Conservation (phyloP, 345 rosid species). For the Murraya paniculata region DNA sequence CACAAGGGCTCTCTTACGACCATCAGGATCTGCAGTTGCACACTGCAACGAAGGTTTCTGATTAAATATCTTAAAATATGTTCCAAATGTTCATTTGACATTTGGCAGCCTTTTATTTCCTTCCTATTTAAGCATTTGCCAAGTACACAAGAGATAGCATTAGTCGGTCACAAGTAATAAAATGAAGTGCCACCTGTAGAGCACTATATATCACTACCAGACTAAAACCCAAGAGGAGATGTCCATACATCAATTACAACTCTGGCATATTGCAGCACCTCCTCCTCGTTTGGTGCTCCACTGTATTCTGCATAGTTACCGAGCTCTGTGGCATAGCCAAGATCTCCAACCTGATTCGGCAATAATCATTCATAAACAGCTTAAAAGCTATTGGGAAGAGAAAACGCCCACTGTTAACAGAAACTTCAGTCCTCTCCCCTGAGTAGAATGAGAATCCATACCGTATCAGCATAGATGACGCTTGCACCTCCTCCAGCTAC, state of each 20-base stretch:
- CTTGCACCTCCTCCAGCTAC: slow-evolving; percentile 99
- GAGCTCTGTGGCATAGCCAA: slow-evolving; percentile 85
- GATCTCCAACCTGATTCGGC: slow-evolving; percentile 79
- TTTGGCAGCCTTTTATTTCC: background rate
- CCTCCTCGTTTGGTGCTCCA: slow-evolving; percentile 98
- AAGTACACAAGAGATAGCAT: background rate
- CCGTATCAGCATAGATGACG: slow-evolving; percentile 94
- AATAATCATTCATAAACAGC: slow-evolving; percentile 11
- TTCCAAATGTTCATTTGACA: background rate
- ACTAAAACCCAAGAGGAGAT: background rate
- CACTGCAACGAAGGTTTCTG: slow-evolving; percentile 39
- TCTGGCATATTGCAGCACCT: slow-evolving; percentile 97
- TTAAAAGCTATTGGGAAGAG: background rate
- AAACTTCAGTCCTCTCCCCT: slow-evolving; percentile 6
- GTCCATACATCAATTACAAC: slow-evolving; percentile 82
- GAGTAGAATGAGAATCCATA: slow-evolving; percentile 32
- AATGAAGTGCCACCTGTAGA: background rate
- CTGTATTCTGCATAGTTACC: slow-evolving; percentile 96
- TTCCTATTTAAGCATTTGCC: background rate
- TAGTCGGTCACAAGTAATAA: background rate
- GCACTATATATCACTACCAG: background rate
- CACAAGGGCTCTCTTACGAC: slow-evolving; percentile 79
- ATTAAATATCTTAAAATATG: background rate
- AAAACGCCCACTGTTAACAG: background rate
- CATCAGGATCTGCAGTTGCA: slow-evolving; percentile 91